These are phyloP conservation scores for Lactarius hengduanensis DNA, from an alignment of 768 basidiomycete genomes.

Conservation along the genomic window DNA sequence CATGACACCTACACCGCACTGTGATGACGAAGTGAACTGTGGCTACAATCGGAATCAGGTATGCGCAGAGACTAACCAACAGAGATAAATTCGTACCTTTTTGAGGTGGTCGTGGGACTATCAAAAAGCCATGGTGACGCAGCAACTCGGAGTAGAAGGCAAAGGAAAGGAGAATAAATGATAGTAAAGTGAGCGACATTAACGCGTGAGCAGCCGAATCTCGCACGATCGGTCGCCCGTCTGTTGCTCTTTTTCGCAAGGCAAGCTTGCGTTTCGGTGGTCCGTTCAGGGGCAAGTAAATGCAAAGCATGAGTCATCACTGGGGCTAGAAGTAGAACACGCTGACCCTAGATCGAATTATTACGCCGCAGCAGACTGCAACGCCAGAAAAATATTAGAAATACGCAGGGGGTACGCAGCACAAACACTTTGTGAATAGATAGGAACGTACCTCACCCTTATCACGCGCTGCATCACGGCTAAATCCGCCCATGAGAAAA, in stretches of 20 bases:
- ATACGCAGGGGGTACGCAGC: background rate
- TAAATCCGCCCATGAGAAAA: slow-evolving; percentile 19
- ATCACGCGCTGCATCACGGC: slow-evolving; percentile 20
- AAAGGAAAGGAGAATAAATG: background rate
- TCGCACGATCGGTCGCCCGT: background rate
- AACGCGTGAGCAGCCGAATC: slow-evolving; percentile 12
- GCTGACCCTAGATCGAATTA: background rate
- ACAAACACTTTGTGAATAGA: slow-evolving; percentile 13
- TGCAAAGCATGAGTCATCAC: background rate
- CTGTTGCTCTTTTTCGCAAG: background rate
- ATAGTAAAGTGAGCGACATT: slow-evolving; percentile 8
- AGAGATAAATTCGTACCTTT: background rate
- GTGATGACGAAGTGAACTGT: slow-evolving; percentile 16
- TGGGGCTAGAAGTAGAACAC: background rate
- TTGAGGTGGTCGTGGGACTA: slow-evolving; percentile 2
- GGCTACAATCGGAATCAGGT: slow-evolving; percentile 1
- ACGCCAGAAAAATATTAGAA: background rate
- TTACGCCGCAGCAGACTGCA: background rate
- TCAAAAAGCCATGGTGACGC: slow-evolving; percentile 18
- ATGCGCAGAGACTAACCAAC: background rate
- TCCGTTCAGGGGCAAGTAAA: background rate
- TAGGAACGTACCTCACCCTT: slow-evolving; percentile 10
- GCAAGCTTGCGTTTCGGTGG: background rate
- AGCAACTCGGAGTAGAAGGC: background rate
- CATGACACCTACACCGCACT: slow-evolving; percentile 2